Percentiles rank a stretch among this genome's conserved stretches.
Conservation (phyloP, 1,284 basidiomycete genomes). For the Apiotrichum porosum region DNA sequence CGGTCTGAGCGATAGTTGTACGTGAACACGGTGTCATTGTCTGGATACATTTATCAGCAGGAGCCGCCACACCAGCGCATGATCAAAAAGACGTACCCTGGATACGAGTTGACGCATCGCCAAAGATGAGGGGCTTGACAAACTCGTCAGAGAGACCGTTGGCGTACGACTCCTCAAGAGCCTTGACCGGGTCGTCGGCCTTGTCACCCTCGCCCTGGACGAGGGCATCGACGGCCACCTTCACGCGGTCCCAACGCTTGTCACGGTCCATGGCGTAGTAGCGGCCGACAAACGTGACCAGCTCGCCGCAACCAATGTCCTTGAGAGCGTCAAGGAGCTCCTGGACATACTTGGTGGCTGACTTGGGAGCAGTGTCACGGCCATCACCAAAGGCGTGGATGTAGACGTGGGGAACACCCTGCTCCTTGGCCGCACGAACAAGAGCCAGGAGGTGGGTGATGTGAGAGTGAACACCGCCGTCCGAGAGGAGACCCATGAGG, state of each 20-base stretch:
- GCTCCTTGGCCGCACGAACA: slow-evolving; percentile 77
- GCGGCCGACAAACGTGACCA: slow-evolving; percentile 75
- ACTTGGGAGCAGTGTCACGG: slow-evolving; percentile 80
- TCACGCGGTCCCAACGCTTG: slow-evolving; percentile 88
- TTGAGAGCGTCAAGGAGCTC: slow-evolving; percentile 72
- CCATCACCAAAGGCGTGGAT: slow-evolving; percentile 83
- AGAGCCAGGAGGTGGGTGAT: slow-evolving; percentile 80
- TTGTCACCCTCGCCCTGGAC: slow-evolving; percentile 67
- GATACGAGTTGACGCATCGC: slow-evolving; percentile 69
- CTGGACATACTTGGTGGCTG: slow-evolving; percentile 65
- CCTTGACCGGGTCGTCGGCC: slow-evolving; percentile 59
- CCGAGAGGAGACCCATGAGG: slow-evolving; percentile 79
- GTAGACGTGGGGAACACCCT: slow-evolving; percentile 74
- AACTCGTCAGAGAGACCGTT: slow-evolving; percentile 87
- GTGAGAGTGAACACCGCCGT: slow-evolving; percentile 92
- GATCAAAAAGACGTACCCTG: slow-evolving; percentile 55
- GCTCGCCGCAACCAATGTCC: slow-evolving; percentile 58
- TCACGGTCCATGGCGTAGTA: slow-evolving; percentile 96
- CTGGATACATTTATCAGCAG: slow-evolving; percentile 39
- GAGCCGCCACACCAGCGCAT: not conserved
- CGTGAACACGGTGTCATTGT: slow-evolving; percentile 75
- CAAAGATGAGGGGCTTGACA: slow-evolving; percentile 83
- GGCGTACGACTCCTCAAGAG: slow-evolving; percentile 66
- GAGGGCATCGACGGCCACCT: slow-evolving; percentile 77
- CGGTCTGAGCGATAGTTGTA: slow-evolving; percentile 95